Base-by-base conservation (phyloP, 2,329 filamentous ascomycete species). In the Xylariaceae sp. region DNA sequence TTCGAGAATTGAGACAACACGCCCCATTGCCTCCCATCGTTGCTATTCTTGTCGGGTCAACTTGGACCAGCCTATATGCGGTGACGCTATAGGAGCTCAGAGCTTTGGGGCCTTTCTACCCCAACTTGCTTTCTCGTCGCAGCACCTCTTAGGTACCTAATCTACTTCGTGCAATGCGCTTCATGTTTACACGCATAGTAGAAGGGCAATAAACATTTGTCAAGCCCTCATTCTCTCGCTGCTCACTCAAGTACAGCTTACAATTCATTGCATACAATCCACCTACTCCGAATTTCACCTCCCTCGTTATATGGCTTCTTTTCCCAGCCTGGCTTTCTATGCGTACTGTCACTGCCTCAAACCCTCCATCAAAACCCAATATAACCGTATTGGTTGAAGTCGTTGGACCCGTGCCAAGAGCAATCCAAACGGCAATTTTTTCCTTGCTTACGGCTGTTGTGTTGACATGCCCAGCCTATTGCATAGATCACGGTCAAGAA, bases 381-480 rank as follows among this genome's bases (percentile, higher is more conserved):
- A 21, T 45, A 51, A n/a, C 43, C 16, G 21, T 41, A 26, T 53
- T 43, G 21, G 46, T 51, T 30, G 29, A 49, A 47, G 18, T 34
- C 36, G 19, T 43, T 37, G 36, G 45, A 43, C 47, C 42, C 36
- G 13, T 49, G 41, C 29, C 47, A 37, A 16, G 37, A 9, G 34
- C 46, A 45, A 49, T 32, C 42, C 41, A 43, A 41, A 36, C 42
- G 22, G 30, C 39, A 8, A 6, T 40, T 42, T 40, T 5, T 43
- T 44, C n/a, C 5, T 43, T 37, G 40, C 39, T 41, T 34, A 37
- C 37, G 26, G 37, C 40, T 22, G n/a, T 40, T 49, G 44, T 55
- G 61, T 49, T 61, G 65, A 67, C 52, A 68, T 69, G 68, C 65
- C 58, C 62, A 68, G 66, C 63, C 62, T 62, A 54, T 50, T 69